These are phyloP conservation scores for Porphyridium purpureum DNA, from an alignment of 23 red algal species.

Conservation along the genomic window DNA sequence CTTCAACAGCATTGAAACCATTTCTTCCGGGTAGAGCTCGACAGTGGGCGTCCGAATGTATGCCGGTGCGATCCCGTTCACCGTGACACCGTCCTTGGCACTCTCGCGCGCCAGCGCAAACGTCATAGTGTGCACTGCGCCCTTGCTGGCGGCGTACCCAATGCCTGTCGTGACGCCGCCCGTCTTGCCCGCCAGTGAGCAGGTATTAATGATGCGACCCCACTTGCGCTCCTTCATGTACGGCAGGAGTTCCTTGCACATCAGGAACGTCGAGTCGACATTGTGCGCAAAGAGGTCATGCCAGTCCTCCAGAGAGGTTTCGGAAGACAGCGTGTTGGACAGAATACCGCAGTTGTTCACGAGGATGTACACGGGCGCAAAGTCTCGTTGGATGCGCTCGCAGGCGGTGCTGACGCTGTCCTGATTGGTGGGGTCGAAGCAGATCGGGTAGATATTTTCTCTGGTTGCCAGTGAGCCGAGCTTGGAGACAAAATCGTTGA, in stretches of 20 bases:
- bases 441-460: conserved; percentile 74
- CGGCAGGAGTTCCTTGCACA: conserved; percentile 68
- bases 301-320: conserved; percentile 74
- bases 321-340: conserved; percentile 26
- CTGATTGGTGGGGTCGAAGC: conserved; percentile 68
- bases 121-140: conserved; percentile 89
- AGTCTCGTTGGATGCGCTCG: conserved; percentile 54
- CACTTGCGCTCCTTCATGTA: conserved; percentile 69
- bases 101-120: conserved; percentile 80
- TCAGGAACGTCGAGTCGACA: conserved; percentile 73
- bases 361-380: conserved; percentile 71
- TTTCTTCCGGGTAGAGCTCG: conserved; percentile 76
- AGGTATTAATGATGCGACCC: conserved; percentile 95
- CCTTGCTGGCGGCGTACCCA: conserved; percentile 86
- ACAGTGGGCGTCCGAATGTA: conserved; percentile 79
- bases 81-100: conserved; percentile 82
- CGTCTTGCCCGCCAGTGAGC: conserved; percentile 88
- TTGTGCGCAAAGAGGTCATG: conserved; percentile 77
- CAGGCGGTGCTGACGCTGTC: conserved; percentile 63
- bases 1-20: conserved; percentile 81
- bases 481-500: conserved; percentile 40
- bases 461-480: conserved; percentile 52
- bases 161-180: conserved; percentile 90
- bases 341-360: conserved; percentile 90
- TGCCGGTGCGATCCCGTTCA: conserved; percentile 86